Conservation (phyloP, 768 basidiomycete genomes). For the Calocybe indica region DNA sequence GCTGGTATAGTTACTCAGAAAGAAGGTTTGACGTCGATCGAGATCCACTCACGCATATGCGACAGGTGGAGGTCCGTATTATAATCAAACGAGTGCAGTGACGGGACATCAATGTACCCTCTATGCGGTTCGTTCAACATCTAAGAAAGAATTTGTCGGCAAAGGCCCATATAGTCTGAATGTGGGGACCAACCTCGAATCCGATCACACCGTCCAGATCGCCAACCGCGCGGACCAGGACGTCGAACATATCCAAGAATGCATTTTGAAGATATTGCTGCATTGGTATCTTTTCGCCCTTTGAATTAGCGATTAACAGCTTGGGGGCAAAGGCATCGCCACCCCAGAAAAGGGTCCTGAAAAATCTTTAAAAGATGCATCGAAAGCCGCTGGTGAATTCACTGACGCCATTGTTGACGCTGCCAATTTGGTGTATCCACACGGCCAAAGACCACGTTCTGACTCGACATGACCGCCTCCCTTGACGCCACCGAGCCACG, state of each 20-base stretch:
- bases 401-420: conserved; percentile 88
- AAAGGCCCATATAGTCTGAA: not conserved
- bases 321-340: conserved; percentile 84
- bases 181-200: conserved; percentile 62
- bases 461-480: conserved; percentile 70
- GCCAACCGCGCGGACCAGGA: conserved; percentile 61
- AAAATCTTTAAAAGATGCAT: not conserved
- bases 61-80: conserved; percentile 91
- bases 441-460: conserved; percentile 87
- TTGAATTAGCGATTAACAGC: conserved; percentile 42
- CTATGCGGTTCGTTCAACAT: conserved; percentile 94
- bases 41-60: conserved; percentile 54
- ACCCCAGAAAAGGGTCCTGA: conserved; percentile 89
- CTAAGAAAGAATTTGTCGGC: conserved; percentile 27
- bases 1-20: conserved; percentile 33
- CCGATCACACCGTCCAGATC: conserved; percentile 79
- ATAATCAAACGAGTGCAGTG: conserved; percentile 85
- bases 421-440: conserved; percentile 91
- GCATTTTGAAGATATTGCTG: conserved; percentile 81
- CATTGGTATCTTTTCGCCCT: conserved; percentile 51
- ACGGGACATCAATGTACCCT: conserved; percentile 81
- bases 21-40: not conserved
- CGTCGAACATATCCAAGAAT: conserved; percentile 74
- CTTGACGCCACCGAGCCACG: conserved; percentile 78
- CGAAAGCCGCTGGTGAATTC: not conserved